phyloP scores from a whole-genome alignment of 495 filamentous ascomycete genomes.

The Eremomyces bilateralis region DNA sequence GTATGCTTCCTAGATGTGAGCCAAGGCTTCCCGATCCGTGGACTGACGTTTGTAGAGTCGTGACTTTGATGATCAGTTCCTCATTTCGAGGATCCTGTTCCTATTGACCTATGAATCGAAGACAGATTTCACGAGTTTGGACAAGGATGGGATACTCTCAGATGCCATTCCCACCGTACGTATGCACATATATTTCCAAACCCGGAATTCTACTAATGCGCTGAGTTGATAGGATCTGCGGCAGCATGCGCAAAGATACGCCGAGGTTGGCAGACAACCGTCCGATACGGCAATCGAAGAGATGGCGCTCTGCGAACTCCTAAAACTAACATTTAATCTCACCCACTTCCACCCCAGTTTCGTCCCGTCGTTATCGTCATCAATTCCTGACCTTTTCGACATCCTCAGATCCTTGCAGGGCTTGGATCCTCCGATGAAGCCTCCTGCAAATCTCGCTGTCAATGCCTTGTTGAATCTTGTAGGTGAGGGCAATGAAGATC shows the following conservation, averaged over 20 bases:
- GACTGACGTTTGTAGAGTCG: constrained; percentile 27
- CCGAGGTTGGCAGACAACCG: constrained; percentile 16
- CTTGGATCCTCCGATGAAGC: constrained; percentile 33
- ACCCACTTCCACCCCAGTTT: constrained; percentile 45
- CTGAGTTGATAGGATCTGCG: constrained; percentile 45
- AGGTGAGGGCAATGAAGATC: constrained; percentile 32
- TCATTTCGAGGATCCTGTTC: constrained; percentile 63
- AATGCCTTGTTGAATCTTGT: constrained; percentile 67
- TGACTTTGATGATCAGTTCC: constrained; percentile 70
- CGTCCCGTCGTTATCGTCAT: constrained; percentile 34
- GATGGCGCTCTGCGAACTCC: constrained; percentile 60
- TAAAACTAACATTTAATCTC: constrained; percentile 82
- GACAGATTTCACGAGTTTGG: constrained; percentile 41
- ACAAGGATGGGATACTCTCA: constrained; percentile 47
- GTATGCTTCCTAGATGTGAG: constrained; percentile 14
- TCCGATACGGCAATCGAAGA: constrained; percentile 40
- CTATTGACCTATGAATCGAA: constrained; percentile 67
- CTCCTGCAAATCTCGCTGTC: constrained; percentile 40
- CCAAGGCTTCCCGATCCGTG: not conserved
- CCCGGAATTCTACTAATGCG: too few species aligned
- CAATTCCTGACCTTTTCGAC: constrained; percentile 49
- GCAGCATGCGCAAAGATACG: constrained; percentile 41
- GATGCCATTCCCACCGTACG: constrained; percentile 24
- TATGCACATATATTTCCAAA: too few species aligned
- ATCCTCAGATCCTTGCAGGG: constrained; percentile 39